Evolutionary conservation across 1,284 basidiomycete genomes (phyloP).

Genomic region (Butyriboletus regius): DNA sequence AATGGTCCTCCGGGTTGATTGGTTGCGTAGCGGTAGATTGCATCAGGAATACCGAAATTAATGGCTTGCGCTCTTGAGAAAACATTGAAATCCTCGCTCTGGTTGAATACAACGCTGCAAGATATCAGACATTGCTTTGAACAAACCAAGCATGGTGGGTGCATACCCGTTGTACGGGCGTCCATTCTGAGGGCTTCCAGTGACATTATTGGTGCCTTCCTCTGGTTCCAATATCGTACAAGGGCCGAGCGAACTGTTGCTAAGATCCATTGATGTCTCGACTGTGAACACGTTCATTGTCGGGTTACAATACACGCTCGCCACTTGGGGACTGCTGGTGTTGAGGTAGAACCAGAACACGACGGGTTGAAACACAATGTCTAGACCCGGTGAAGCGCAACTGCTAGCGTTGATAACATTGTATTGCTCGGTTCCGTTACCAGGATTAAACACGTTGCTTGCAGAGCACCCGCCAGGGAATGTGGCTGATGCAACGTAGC

Average conservation of each 20-base stretch:
- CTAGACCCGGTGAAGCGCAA: slow-evolving; percentile 30
- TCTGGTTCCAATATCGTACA: slow-evolving; percentile 32
- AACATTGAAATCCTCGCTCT: slow-evolving; percentile 39
- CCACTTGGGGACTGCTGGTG: slow-evolving; percentile 34
- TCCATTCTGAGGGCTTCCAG: slow-evolving; percentile 38
- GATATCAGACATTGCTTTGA: background rate
- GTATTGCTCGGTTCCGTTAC: slow-evolving; percentile 41
- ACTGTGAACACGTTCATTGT: slow-evolving; percentile 42
- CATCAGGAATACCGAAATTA: slow-evolving; percentile 44
- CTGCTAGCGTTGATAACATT: slow-evolving; percentile 39
- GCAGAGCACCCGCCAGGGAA: slow-evolving; percentile 42
- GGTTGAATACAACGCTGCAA: slow-evolving; percentile 43
- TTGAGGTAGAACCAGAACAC: slow-evolving; percentile 57
- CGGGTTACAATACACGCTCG: slow-evolving; percentile 52
- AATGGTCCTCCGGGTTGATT: slow-evolving; percentile 36
- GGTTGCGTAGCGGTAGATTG: slow-evolving; percentile 47
- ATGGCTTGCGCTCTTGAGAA: slow-evolving; percentile 44
- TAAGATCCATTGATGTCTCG: slow-evolving; percentile 40
- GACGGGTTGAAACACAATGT: slow-evolving; percentile 46
- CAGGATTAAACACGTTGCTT: slow-evolving; percentile 35
- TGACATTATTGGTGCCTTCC: slow-evolving; percentile 44
- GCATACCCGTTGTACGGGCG: slow-evolving; percentile 51
- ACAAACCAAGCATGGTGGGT: background rate
- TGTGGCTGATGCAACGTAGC: slow-evolving; percentile 36
- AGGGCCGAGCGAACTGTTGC: slow-evolving; percentile 35